These are phyloP conservation scores for Tetraselmis striata DNA, from an alignment of 139 green algal species.

Conservation along the genomic window DNA sequence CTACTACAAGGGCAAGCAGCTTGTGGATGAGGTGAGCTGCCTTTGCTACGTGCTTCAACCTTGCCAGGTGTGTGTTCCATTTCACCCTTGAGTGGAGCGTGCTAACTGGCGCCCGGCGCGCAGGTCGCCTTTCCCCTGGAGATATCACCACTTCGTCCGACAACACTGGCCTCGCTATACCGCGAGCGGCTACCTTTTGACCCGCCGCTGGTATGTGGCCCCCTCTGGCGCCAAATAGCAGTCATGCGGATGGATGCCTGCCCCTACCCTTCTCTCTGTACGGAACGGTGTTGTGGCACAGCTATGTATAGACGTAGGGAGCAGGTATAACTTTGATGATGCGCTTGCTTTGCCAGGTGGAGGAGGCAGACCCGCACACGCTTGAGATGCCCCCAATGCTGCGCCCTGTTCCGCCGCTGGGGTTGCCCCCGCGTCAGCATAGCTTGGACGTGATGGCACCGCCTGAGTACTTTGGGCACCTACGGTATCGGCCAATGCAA, in stretches of 20 bases:
- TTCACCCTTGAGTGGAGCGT: no score
- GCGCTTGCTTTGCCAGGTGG: not conserved
- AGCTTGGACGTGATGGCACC: not conserved
- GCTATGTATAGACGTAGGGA: no score
- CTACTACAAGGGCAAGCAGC: not conserved
- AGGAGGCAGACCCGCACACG: not conserved
- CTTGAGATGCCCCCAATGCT: not conserved
- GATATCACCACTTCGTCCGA: not conserved
- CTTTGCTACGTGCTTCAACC: no score
- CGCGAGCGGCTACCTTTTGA: not conserved
- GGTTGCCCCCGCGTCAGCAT: not conserved
- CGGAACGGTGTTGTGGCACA: no score
- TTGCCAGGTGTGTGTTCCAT: no score
- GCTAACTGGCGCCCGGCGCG: no score
- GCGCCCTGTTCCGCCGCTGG: not conserved
- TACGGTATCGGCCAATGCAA: not conserved
- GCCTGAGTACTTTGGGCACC: not conserved
- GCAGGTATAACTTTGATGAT: no score
- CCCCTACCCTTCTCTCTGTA: no score
- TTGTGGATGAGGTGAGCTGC: not conserved
- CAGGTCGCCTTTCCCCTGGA: not conserved
- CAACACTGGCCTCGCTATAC: not conserved
- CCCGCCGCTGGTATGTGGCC: not conserved
- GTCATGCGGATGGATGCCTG: no score
- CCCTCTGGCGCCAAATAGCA: no score